phyloP scores from a whole-genome alignment of 2,329 filamentous ascomycete species.

The Cadophora sp. region DNA sequence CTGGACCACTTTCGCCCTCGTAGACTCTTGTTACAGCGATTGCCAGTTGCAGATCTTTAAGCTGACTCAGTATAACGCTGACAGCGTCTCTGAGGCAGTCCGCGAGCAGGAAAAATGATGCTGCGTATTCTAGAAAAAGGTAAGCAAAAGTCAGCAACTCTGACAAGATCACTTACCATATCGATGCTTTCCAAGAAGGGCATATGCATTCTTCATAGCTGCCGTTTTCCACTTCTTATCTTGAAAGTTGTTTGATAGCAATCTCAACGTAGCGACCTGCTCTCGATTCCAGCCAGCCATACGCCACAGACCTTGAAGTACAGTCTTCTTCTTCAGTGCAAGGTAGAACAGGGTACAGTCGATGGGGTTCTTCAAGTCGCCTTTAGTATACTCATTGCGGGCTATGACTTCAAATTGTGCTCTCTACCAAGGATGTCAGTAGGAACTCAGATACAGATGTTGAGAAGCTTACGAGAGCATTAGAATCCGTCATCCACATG shows the following conservation, averaged over 20 bases:
- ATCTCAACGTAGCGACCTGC: conserved; percentile 77
- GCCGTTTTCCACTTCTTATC: conserved; percentile 87
- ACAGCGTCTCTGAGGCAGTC: conserved; percentile 86
- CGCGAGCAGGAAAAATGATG: conserved; percentile 92
- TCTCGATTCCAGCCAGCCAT: conserved; percentile 92
- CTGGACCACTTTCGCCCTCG: conserved; percentile 80
- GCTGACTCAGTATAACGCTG: conserved; percentile 83
- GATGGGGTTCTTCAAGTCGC: conserved; percentile 85
- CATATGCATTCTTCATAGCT: conserved; percentile 95
- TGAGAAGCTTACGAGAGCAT: conserved; percentile 70
- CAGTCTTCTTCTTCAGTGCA: conserved; percentile 87
- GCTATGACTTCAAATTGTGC: conserved; percentile 89
- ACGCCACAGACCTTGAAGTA: conserved; percentile 90
- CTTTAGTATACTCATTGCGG: conserved; percentile 90
- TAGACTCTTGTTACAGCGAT: conserved; percentile 88
- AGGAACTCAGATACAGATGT: neutral
- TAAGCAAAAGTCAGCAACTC: conserved; percentile 24
- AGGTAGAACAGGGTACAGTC: conserved; percentile 93
- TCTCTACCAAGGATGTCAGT: conserved; percentile 54
- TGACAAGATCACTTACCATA: conserved; percentile 65
- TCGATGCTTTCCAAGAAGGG: conserved; percentile 85
- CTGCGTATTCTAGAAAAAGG: conserved; percentile 76
- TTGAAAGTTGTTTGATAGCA: conserved; percentile 90
- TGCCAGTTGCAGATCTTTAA: conserved; percentile 88
- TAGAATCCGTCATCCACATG: conserved; percentile 87